Evolutionary conservation across 2,329 filamentous ascomycete genomes (phyloP).

Genomic region (Massarina eburnea): DNA sequence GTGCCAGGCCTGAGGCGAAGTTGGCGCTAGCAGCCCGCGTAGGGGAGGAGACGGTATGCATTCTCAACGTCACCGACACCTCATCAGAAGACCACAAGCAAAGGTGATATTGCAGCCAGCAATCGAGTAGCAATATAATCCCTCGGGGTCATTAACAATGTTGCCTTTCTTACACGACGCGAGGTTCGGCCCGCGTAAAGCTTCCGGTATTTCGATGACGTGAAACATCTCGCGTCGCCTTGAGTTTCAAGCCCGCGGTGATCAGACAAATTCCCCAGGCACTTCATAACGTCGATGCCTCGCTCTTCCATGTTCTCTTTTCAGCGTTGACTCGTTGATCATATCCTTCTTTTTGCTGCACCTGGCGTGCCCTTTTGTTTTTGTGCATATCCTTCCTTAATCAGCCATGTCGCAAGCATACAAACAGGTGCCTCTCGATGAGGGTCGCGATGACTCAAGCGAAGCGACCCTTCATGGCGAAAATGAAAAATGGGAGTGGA

Average conservation of each 20-base stretch:
- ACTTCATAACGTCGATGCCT: background rate
- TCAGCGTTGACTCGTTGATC: background rate
- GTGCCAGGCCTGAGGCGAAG: too few species aligned
- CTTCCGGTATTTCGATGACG: background rate
- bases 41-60: too few species aligned
- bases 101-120: too few species aligned
- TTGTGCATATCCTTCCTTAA: background rate
- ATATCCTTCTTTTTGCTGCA: constrained; percentile 4
- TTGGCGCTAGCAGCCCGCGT: too few species aligned
- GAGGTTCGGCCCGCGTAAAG: background rate
- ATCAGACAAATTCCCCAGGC: background rate
- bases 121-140: too few species aligned
- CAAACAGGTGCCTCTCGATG: constrained; percentile 6
- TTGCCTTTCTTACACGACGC: too few species aligned
- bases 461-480: background rate
- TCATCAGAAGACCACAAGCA: too few species aligned
- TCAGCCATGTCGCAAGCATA: constrained; percentile 13
- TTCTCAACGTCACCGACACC: too few species aligned
- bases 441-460: constrained; percentile 3
- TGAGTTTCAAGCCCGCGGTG: background rate
- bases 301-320: background rate
- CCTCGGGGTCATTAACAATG: too few species aligned
- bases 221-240: constrained; percentile 2
- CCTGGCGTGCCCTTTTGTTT: constrained; percentile 12
- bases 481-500: constrained; percentile 16